Base-by-base conservation (phyloP, 2,329 filamentous ascomycete species). In the Neofusicoccum laricinum region DNA sequence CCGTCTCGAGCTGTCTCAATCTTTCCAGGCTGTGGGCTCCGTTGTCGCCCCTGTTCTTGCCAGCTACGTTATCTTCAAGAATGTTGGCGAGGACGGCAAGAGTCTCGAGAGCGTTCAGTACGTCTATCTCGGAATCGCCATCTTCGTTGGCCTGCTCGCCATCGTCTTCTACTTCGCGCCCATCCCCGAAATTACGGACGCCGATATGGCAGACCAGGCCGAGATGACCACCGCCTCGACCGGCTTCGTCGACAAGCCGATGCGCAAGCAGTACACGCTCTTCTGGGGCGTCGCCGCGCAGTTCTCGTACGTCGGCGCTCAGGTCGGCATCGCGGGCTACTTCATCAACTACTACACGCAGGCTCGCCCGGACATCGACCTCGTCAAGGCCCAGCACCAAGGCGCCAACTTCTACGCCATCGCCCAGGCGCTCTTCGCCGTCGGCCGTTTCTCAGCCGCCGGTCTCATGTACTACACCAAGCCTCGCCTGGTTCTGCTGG, bases 61-160 rank as follows among this genome's bases (percentile, higher is more conserved):
- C 48, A 89, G 88, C 1, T 88, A 88, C 66, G 88, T 90, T 64
- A 90, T 93, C 77, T 93, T 93, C 78, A 85, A 83, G 64, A 79
- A 82, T 12, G 82, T 90, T 8, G 84, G 86, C 53, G 81, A 85
- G 61, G 79, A 84, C 10, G 75, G 77, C 2, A 75, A 81, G 34
- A 85, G 84, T 1, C 82, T 95, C 2, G 81, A 82, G 68, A 87
- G 88, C 64, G 90, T 93, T 1, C 89, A 93, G 75, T 93, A 88
- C 86, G 88, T 91, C 0, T 95, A 95, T 69, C 84, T 95, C n/a
- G 89, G 88, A 63, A 89, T 94, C 66, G 91, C 88, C 3, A 80
- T 84, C 71, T 92, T 92, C 67, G 90, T 92, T 36, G 86, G 87
- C 68, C 70, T 86, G 2, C 81, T 93, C 2, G 90, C 87, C 0